These are phyloP conservation scores for Agroathelia rolfsii DNA, from an alignment of 1,284 basidiomycete genomes.

Conservation along the genomic window DNA sequence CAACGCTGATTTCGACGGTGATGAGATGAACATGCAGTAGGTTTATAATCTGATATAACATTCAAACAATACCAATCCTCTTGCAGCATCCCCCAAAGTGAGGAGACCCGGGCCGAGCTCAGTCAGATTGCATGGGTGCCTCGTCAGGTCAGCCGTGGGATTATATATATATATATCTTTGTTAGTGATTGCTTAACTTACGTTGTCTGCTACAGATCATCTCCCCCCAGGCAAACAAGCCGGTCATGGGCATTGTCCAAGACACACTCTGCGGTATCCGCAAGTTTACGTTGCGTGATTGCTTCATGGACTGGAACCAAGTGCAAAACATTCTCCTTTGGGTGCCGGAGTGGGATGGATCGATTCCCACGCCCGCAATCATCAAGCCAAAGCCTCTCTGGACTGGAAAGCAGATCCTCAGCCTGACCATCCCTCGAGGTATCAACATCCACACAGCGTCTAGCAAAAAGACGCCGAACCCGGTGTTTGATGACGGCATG, in stretches of 20 bases:
- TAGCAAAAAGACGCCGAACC: slow-evolving; percentile 74
- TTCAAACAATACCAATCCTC: too few species aligned
- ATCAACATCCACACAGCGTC: slow-evolving; percentile 87
- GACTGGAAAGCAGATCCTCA: slow-evolving; percentile 97
- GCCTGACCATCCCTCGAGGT: slow-evolving; percentile 88
- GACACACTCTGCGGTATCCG: slow-evolving; percentile 97
- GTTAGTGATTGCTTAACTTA: too few species aligned
- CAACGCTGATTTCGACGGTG: slow-evolving; percentile 98
- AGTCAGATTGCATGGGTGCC: slow-evolving; percentile 99
- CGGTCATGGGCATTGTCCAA: slow-evolving; percentile 99
- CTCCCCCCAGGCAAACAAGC: slow-evolving; percentile 98
- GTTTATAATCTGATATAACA: slow-evolving; percentile 28
- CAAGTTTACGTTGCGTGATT: slow-evolving; percentile 93
- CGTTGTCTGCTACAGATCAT: slow-evolving; percentile 78
- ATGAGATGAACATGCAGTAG: slow-evolving; percentile 99
- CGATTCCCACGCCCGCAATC: slow-evolving; percentile 87
- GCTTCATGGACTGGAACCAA: slow-evolving; percentile 86
- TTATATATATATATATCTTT: too few species aligned
- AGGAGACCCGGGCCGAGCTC: slow-evolving; percentile 97
- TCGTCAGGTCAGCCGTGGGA: slow-evolving; percentile 66
- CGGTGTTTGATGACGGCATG: slow-evolving; percentile 88
- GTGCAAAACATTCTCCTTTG: slow-evolving; percentile 97
- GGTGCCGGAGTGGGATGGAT: slow-evolving; percentile 96
- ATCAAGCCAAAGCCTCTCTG: slow-evolving; percentile 96
- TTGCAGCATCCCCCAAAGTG: slow-evolving; percentile 87